phyloP scores from a whole-genome alignment of 2,329 filamentous ascomycete species.

The Verticillium isaacii region DNA sequence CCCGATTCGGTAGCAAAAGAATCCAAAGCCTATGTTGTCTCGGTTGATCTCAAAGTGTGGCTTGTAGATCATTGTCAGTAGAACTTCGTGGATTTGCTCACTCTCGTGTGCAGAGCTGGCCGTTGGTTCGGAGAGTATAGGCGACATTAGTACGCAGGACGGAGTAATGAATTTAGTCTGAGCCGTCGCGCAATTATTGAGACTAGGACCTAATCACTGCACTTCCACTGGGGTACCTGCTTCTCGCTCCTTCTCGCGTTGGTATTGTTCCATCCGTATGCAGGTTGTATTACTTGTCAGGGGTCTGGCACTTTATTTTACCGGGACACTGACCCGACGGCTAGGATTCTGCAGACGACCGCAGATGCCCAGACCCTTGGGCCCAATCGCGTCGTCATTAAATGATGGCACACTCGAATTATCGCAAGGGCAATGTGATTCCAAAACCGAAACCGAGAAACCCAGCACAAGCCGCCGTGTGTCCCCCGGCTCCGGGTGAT shows the following conservation, averaged over 20 bases:
- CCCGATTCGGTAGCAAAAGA: too few relatives aligned
- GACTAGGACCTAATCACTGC: background rate
- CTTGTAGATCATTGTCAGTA: too few relatives aligned
- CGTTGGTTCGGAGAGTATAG: too few relatives aligned
- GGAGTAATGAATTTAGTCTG: too few relatives aligned
- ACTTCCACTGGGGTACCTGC: background rate
- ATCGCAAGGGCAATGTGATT: background rate
- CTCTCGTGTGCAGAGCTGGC: too few relatives aligned
- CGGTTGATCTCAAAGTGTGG: too few relatives aligned
- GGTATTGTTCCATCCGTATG: background rate
- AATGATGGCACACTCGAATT: background rate
- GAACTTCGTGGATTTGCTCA: too few relatives aligned
- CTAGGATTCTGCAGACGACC: background rate
- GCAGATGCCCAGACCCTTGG: background rate
- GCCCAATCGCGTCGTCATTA: background rate
- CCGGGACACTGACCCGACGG: background rate
- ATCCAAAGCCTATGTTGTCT: too few relatives aligned
- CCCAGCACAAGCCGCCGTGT: background rate
- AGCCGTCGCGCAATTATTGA: too few relatives aligned
- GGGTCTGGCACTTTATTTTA: background rate
- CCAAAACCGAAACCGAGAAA: background rate
- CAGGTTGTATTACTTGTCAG: background rate
- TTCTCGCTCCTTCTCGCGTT: background rate
- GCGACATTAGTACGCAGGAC: too few relatives aligned
- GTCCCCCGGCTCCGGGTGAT: too few relatives aligned